These are phyloP conservation scores for Ogataea corticis DNA, from an alignment of 805 yeast genomes.

Conservation along the genomic window DNA sequence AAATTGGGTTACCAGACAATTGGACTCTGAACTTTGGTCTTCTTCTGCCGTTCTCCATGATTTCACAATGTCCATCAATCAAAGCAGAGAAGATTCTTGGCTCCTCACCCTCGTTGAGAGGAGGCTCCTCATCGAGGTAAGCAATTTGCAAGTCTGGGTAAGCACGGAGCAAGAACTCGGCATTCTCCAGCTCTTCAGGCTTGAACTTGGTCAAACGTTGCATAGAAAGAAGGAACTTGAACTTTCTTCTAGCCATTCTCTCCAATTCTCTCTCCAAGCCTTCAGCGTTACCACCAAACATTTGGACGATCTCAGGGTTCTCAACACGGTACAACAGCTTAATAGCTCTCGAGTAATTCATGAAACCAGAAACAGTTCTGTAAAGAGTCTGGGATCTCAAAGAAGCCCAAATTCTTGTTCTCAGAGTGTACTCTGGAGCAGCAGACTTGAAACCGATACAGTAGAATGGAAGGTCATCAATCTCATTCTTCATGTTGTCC, in stretches of 20 bases:
- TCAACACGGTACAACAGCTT: conserved; percentile 92
- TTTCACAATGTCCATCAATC: conserved; percentile 79
- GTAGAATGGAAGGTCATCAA: conserved; percentile 90
- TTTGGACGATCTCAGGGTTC: conserved; percentile 92
- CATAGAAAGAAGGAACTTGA: conserved; percentile 81
- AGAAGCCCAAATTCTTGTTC: conserved; percentile 99
- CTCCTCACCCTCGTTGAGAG: conserved; percentile 67
- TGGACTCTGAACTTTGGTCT: conserved; percentile 75
- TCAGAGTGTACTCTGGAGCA: conserved; percentile 92
- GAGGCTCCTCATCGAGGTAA: conserved; percentile 91
- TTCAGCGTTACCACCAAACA: conserved; percentile 98
- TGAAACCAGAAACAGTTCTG: conserved; percentile 96
- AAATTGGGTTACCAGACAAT: conserved; percentile 80
- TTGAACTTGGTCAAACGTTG: conserved; percentile 75
- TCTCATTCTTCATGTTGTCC: conserved; percentile 70
- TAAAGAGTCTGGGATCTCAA: conserved; percentile 94
- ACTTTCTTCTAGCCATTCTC: conserved; percentile 82
- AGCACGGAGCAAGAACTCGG: conserved; percentile 78
- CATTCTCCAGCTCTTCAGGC: conserved; percentile 74
- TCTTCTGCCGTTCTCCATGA: conserved; percentile 70
- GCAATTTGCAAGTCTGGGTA: conserved; percentile 89
- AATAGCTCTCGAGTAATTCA: conserved; percentile 97
- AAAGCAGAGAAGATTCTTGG: conserved; percentile 73
- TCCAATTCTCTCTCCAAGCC: conserved; percentile 93
- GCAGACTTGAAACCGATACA: conserved; percentile 97